Evolutionary conservation across 345 rosid species (phyloP), one percentile per base, ranked within the genome.

Genomic region (Melastoma malabathricum): DNA sequence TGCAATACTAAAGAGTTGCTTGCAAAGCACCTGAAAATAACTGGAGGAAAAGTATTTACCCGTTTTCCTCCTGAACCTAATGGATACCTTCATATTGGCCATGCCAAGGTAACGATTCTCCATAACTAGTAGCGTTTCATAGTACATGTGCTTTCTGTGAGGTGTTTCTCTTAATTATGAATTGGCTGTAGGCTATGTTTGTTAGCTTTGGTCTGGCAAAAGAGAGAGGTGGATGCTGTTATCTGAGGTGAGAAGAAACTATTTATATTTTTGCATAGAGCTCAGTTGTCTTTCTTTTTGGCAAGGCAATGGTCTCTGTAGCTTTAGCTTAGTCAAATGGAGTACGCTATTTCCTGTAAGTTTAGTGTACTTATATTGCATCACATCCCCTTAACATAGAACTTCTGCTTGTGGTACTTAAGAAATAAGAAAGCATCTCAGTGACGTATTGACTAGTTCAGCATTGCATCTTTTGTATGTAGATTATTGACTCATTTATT

Each of bases 21-120:
- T 57, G 79, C 79, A 47, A 88, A 80, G 52, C 97, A 93, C 73
- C 71, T 93, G 68, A 76, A 72, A 64, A 67, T 60, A 54, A 88
- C 95, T 15, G 85, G 82, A 10, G 80, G 94, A 14, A 88, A 79
- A 59, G 84, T 93, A 56, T 75, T 74, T 52, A 79, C 92, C 7
- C 89, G 94, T 50, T 93, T 88, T 44, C 97, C 95, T 8, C 99
- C 97, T 45, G 97, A 93, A 71, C 97, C 97, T 64, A 93, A 93
- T 81, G 99, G 99, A 23, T 88, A 88, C 76, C 78, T 88, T 22
- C 99, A 93, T 61, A 93, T 93, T 63, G 99, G 97, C 49, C 99
- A 88, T 76, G 97, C 99, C 19, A 93, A 88, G 89, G 99, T 88
- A 76, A 65, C 49, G 19, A 56, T 31, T 29, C 4, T 59, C 27